These are phyloP conservation scores for Mycena galopus DNA, from an alignment of 768 basidiomycete genomes.

Conservation along the genomic window DNA sequence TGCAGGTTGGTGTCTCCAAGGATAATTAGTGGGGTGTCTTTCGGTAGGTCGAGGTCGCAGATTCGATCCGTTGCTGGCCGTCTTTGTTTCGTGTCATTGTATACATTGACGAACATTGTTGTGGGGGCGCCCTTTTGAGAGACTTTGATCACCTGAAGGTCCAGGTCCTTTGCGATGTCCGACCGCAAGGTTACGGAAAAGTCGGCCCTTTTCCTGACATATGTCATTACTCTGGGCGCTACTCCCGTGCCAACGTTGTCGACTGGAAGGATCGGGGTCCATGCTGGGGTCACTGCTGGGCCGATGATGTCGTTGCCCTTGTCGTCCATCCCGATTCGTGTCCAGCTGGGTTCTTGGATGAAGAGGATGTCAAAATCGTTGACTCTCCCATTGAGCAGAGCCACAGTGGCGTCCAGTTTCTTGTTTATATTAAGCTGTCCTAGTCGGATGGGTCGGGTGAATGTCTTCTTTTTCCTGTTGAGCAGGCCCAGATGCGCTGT, in stretches of 20 bases:
- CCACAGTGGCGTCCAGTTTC: not conserved
- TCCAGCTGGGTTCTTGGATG: conserved; percentile 44
- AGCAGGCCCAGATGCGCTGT: too few relatives aligned
- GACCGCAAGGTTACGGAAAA: conserved; percentile 42
- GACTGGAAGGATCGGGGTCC: conserved; percentile 25
- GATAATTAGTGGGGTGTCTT: not conserved
- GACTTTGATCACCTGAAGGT: conserved; percentile 43
- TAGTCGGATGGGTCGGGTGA: not conserved
- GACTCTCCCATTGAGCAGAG: conserved; percentile 11
- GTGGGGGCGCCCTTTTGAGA: conserved; percentile 31
- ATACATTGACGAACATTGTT: conserved; percentile 41
- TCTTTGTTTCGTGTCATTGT: conserved; percentile 38
- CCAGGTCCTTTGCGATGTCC: conserved; percentile 38
- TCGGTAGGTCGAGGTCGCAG: not conserved
- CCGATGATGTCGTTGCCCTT: conserved; percentile 20
- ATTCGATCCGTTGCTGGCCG: not conserved
- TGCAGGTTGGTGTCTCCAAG: conserved; percentile 13
- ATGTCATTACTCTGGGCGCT: conserved; percentile 34
- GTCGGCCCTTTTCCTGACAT: conserved; percentile 29
- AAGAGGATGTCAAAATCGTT: conserved; percentile 41
- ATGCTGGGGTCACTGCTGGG: conserved; percentile 21
- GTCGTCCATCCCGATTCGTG: conserved; percentile 31
- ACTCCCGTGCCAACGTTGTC: not conserved
- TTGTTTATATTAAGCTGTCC: conserved; percentile 17
- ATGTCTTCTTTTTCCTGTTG: too few relatives aligned